Evolutionary conservation across 495 filamentous ascomycete genomes (phyloP), one percentile per base, ranked within the genome.

Genomic region (Podospora pseudopauciseta): DNA sequence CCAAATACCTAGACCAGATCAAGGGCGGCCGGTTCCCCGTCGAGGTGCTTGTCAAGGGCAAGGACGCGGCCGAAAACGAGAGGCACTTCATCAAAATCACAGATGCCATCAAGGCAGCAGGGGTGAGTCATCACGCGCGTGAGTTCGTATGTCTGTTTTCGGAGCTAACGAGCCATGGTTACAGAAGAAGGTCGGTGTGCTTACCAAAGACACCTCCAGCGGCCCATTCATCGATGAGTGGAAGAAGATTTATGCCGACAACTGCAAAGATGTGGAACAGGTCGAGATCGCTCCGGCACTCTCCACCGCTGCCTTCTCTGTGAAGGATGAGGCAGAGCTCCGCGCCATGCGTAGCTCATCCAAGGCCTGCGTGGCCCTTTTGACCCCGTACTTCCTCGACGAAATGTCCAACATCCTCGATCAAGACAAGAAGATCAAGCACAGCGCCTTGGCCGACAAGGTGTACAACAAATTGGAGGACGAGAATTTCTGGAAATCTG

Each of bases 351-450:
- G 96, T 58, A 94, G 92, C 72, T 92, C 95, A 3, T 96, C 95
- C 16, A 88, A 94, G 73, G 94, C 94, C 34, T 96, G 93, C 69
- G 93, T 94, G 67, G 93, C 92, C 56, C 82, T 97, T 44, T 92
- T 98, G 87, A 91, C 91, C 26, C 91, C 92, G 65, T 98, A 93
- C 78, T 97, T 97, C 76, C 88, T 97, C 65, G 96, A 98, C 76
- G 92, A 97, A 76, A 97, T 99, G 93, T 97, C 94, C 56, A 89
- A 89, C 68, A 87, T 97, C 62, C 86, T 99, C 66, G 95, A 99
- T 70, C 89, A 91, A 70, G 95, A 97, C 77, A 96, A 97, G 82
- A 96, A 97, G 73, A 92, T 98, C 75, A 94, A 92, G 49, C 94
- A 99, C 77, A 90, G 88, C 70, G 84, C 86, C 20, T 85, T 99